Percentiles rank a stretch among this genome's conserved stretches.
phyloP scores from a whole-genome alignment of 1,284 basidiomycete genomes.

The Exobasidium rhododendri region DNA sequence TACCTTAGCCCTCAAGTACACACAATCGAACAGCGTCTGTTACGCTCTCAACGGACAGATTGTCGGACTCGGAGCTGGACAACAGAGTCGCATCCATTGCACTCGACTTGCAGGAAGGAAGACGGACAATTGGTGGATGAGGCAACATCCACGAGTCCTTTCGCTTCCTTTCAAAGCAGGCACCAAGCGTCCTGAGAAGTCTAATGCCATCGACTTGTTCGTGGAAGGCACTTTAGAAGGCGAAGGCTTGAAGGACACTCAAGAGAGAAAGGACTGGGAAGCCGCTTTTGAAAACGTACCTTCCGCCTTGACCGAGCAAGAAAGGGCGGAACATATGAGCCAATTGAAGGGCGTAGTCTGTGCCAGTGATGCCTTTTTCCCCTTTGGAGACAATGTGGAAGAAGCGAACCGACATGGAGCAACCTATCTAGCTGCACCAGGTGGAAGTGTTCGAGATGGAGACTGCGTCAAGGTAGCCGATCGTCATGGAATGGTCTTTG shows the following conservation, averaged over 20 bases:
- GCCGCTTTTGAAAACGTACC: slow-evolving; percentile 76
- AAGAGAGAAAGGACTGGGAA: slow-evolving; percentile 88
- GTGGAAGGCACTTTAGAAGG: slow-evolving; percentile 74
- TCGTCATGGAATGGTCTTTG: slow-evolving; percentile 51
- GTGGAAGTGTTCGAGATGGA: slow-evolving; percentile 93
- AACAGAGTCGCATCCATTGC: slow-evolving; percentile 98
- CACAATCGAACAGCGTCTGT: slow-evolving; percentile 96
- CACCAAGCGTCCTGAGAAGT: slow-evolving; percentile 94
- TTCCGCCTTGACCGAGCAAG: slow-evolving; percentile 66
- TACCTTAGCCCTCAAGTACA: slow-evolving; percentile 95
- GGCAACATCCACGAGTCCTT: slow-evolving; percentile 90
- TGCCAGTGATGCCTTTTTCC: slow-evolving; percentile 98
- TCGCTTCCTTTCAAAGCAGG: slow-evolving; percentile 93
- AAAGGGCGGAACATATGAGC: slow-evolving; percentile 60
- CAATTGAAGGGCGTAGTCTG: slow-evolving; percentile 71
- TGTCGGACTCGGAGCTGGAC: slow-evolving; percentile 93
- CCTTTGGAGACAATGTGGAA: slow-evolving; percentile 97
- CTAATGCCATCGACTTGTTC: slow-evolving; percentile 95
- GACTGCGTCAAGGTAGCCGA: slow-evolving; percentile 50
- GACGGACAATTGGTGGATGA: slow-evolving; percentile 99
- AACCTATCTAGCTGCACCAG: slow-evolving; percentile 86
- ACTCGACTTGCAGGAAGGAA: slow-evolving; percentile 94
- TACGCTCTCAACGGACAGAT: slow-evolving; percentile 91
- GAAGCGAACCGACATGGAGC: slow-evolving; percentile 86
- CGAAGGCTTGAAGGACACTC: slow-evolving; percentile 63